Evolutionary conservation across 495 filamentous ascomycete genomes (phyloP).

Genomic region (Achaetomiella virescens): DNA sequence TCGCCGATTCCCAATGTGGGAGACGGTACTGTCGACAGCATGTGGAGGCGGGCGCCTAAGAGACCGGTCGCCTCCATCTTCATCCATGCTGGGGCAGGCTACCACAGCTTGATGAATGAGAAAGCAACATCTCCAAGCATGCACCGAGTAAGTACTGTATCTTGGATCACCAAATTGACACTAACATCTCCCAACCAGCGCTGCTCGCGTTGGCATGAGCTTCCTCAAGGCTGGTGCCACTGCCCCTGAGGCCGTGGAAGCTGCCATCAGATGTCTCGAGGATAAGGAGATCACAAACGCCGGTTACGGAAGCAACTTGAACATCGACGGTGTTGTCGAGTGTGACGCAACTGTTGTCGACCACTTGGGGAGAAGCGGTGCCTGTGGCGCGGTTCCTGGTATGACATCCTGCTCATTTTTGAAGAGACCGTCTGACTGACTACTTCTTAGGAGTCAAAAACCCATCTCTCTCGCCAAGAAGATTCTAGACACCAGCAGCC

Average conservation of each 20-base stretch:
- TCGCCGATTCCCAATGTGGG: constrained; percentile 2
- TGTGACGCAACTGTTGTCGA: constrained; percentile 92
- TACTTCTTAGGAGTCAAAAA: constrained; percentile 70
- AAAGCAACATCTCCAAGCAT: constrained; percentile 73
- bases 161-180: not conserved
- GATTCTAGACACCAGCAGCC: constrained; percentile 68
- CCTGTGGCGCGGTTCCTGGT: constrained; percentile 85
- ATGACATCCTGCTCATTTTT: constrained; percentile 29
- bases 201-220: constrained; percentile 70
- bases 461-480: constrained; percentile 76
- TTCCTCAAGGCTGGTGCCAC: constrained; percentile 69
- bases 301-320: constrained; percentile 92
- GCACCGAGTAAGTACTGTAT: constrained; percentile 72
- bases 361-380: constrained; percentile 83
- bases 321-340: constrained; percentile 82
- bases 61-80: constrained; percentile 62
- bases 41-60: constrained; percentile 16
- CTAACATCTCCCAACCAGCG: constrained; percentile 45
- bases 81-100: constrained; percentile 94
- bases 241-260: constrained; percentile 87
- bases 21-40: constrained; percentile 23
- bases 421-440: not conserved
- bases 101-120: constrained; percentile 81
- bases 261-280: constrained; percentile 79
- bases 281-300: constrained; percentile 94